These are phyloP conservation scores for Hypoxylon sp. DNA, from an alignment of 2,329 filamentous ascomycete species.

Conservation along the genomic window DNA sequence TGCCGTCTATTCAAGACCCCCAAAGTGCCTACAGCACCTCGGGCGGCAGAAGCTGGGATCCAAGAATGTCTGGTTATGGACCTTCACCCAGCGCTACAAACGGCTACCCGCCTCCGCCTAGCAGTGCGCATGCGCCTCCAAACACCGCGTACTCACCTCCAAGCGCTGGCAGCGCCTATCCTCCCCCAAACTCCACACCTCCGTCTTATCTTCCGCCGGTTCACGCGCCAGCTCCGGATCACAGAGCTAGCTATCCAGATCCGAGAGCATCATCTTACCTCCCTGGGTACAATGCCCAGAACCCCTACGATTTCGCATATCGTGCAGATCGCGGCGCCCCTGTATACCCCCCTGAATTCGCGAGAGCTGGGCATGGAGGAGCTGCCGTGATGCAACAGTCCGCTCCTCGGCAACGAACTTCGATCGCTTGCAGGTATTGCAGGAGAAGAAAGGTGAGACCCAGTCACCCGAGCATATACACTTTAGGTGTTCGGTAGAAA, in stretches of 20 bases:
- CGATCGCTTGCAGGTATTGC: slow-evolving; percentile 68
- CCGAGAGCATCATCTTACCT: slow-evolving; percentile 45
- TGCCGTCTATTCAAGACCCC: slow-evolving; percentile 61
- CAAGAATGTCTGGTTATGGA: slow-evolving; percentile 50
- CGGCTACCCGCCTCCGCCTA: slow-evolving; percentile 54
- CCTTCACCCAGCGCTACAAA: slow-evolving; percentile 55
- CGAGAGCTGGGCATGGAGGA: slow-evolving; percentile 46
- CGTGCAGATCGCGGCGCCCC: slow-evolving; percentile 45
- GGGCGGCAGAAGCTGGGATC: slow-evolving; percentile 43
- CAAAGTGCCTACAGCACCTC: slow-evolving; percentile 44
- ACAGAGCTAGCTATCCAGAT: slow-evolving; percentile 50
- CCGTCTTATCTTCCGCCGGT: slow-evolving; percentile 41
- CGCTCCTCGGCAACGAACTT: slow-evolving; percentile 66
- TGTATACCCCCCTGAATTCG: slow-evolving; percentile 44
- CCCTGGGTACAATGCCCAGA: slow-evolving; percentile 30
- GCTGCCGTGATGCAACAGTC: slow-evolving; percentile 56
- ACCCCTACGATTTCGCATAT: slow-evolving; percentile 46
- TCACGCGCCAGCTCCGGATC: slow-evolving; percentile 47
- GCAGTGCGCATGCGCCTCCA: slow-evolving; percentile 32
- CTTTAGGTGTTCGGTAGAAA: neutral
- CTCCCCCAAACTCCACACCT: slow-evolving; percentile 36
- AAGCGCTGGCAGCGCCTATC: slow-evolving; percentile 35
- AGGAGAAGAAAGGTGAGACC: slow-evolving; percentile 65
- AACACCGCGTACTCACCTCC: slow-evolving; percentile 42
- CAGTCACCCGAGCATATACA: slow-evolving; percentile 20